phyloP scores from a whole-genome alignment of 371 early-diverging fungal genomes.

The Cokeromyces recurvatus region DNA sequence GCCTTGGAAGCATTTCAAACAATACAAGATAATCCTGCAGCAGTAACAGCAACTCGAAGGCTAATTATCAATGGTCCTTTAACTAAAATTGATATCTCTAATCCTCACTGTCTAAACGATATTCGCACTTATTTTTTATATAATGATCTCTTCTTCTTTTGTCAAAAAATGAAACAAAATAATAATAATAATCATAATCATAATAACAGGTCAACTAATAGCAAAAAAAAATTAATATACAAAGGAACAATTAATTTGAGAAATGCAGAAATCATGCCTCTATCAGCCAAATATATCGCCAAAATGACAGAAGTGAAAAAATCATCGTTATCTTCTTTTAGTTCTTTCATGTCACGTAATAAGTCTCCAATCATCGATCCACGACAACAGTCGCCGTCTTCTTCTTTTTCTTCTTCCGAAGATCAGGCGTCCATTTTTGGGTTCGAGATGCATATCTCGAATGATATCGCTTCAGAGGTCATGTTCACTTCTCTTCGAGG shows the following conservation, averaged over 20 bases:
- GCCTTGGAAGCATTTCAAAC: constrained; percentile 10
- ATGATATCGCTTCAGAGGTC: no score
- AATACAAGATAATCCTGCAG: constrained; percentile 10
- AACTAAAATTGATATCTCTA: constrained; percentile 7
- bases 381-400: no score
- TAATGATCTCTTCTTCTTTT: constrained; percentile 14
- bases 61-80: constrained; percentile 7
- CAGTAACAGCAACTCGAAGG: constrained; percentile 11
- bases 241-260: constrained; percentile 15
- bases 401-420: no score
- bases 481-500: no score
- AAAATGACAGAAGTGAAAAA: constrained; percentile 11
- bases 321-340: no score
- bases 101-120: constrained; percentile 11
- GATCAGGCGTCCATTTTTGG: no score
- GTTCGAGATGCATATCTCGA: no score
- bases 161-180: constrained; percentile 10
- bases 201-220: not conserved
- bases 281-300: constrained; percentile 3
- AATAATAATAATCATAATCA: not conserved
- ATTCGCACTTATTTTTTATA: constrained; percentile 15
- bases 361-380: no score
- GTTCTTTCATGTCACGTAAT: no score
- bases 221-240: constrained; percentile 2
- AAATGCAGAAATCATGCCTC: constrained; percentile 8